Evolutionary conservation across 768 basidiomycete genomes (phyloP).

Genomic region (Pulveroboletus frians): DNA sequence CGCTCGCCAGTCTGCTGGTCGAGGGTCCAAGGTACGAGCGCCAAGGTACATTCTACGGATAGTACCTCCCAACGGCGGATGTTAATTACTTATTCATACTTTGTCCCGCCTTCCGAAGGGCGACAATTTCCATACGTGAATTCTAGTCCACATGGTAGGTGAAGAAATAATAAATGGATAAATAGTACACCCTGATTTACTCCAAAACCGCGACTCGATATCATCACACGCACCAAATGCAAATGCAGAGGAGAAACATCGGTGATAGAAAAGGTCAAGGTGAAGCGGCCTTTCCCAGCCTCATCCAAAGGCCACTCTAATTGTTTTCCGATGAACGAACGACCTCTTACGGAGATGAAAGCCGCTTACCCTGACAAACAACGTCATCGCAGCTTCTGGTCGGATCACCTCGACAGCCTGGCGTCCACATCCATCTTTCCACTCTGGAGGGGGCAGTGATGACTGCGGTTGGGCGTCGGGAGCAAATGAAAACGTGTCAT

Average conservation of each 20-base stretch:
- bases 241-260: neutral
- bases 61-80: neutral
- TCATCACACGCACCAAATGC: neutral
- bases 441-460: constrained; percentile 57
- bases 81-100: no score
- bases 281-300: constrained; percentile 32
- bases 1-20: constrained; percentile 2
- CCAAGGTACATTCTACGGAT: neutral
- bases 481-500: constrained; percentile 54
- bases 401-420: constrained; percentile 55
- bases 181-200: neutral
- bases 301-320: constrained; percentile 59
- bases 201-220: neutral
- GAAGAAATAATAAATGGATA: constrained; percentile 10
- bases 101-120: no score
- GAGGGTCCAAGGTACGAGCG: constrained; percentile 8
- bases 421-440: constrained; percentile 41
- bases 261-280: constrained; percentile 7
- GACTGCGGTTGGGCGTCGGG: constrained; percentile 56
- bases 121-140: no score
- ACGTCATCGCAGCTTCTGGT: constrained; percentile 58
- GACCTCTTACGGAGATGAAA: constrained; percentile 5
- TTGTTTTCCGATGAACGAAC: constrained; percentile 1
- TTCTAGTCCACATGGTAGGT: no score
- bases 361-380: constrained; percentile 56